Base-by-base conservation (phyloP, 257 asterid species). In the Datura wrightii region DNA sequence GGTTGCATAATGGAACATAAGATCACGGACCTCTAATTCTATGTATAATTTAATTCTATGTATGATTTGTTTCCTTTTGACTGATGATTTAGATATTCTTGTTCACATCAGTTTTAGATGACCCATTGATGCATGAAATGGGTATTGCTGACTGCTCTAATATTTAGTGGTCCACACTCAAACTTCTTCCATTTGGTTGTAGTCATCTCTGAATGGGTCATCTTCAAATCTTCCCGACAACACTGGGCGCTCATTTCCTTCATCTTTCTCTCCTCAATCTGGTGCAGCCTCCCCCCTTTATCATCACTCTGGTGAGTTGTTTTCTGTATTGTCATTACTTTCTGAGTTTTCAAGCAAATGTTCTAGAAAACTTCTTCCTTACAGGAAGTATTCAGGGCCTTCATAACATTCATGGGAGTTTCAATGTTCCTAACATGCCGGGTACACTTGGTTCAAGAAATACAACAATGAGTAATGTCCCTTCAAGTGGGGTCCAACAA, bases 341-440 rank as follows among this genome's bases (percentile, higher is more conserved):
- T 82, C 54, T 41, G 44, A 15, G 65, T 86, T 39, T 24, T 69
- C 44, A 76, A 48, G 85, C 37, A 59, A 53, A 67, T 83, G 69
- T 86, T 86, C 66, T 50, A 55, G 79, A 55, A 79, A 87, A 60
- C 85, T 88, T 84, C 13, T 10, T 82, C 80, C 58, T 86, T 86
- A 66, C 97, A 95, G 99, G 98, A 84, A 91, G 89, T 89, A 92
- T 95, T 83, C 99, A 95, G 86, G 99, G 99, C 74, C 91, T 97
- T 88, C 99, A 93, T 84, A 95, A 93, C 80, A 87, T 93, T 82
- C 99, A 97, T 88, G 98, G 97, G 78, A 94, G 93, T 88, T 97
- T 88, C 84, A 93, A 92, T 87, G 94, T 94, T 83, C 97, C 98
- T 15, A 97, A 90, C 87, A 89, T 97, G 93, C 95, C 96, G 10